Evolutionary conservation across 2,329 filamentous ascomycete genomes (phyloP).

Genomic region (Phyllosticta citribraziliensis): DNA sequence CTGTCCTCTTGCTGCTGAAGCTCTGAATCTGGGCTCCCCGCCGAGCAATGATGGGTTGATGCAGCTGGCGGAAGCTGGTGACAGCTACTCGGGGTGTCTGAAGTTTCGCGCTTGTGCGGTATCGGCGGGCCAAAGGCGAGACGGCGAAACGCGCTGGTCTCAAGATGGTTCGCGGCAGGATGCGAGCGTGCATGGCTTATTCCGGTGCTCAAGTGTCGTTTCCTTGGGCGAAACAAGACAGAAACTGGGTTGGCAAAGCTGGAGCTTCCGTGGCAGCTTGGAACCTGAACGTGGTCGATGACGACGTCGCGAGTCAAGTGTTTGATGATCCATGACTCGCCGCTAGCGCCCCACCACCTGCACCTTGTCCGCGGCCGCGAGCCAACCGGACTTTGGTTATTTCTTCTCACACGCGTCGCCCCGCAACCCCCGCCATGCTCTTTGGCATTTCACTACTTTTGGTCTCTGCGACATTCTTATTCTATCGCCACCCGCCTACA

Average conservation of each 20-base stretch:
- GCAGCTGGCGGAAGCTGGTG: not conserved
- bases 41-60: not conserved
- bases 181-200: not conserved
- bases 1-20: slow-evolving; percentile 8
- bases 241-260: not conserved
- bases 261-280: not conserved
- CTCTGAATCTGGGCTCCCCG: not conserved
- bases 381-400: not conserved
- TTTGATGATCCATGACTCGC: not conserved
- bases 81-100: not conserved
- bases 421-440: slow-evolving; percentile 19
- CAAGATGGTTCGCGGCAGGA: not conserved
- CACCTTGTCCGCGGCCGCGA: not conserved
- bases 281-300: not conserved
- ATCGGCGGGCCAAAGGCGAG: not conserved
- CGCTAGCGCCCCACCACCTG: not conserved
- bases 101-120: slow-evolving; percentile 2
- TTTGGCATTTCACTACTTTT: slow-evolving; percentile 28
- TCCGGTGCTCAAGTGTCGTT: not conserved
- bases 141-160: slow-evolving; percentile 1
- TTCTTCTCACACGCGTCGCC: not conserved
- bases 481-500: slow-evolving; percentile 26
- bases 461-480: slow-evolving; percentile 26
- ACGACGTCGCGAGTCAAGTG: slow-evolving; percentile 4
- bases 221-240: not conserved